Percentiles rank a stretch among this genome's conserved stretches.
phyloP scores from a whole-genome alignment of 768 basidiomycete genomes.

The Trametes maxima region DNA sequence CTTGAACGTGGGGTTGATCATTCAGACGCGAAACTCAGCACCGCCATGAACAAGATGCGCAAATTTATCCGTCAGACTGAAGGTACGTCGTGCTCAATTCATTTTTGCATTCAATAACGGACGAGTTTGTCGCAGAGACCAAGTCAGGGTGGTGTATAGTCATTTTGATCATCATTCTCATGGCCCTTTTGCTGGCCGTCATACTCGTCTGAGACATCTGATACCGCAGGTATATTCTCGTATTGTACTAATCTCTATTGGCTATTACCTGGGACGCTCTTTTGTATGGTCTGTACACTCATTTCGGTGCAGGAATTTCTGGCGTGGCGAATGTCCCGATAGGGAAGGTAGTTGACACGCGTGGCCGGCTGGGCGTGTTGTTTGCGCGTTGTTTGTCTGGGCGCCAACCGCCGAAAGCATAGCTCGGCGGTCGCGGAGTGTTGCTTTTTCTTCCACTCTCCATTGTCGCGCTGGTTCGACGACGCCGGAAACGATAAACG shows the following conservation, averaged over 20 bases:
- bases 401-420: constrained; percentile 12
- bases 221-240: neutral
- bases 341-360: neutral
- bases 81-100: constrained; percentile 41
- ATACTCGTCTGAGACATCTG: constrained; percentile 60
- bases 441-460: constrained; percentile 13
- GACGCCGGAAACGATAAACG: constrained; percentile 9
- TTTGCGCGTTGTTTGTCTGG: constrained; percentile 28
- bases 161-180: constrained; percentile 78
- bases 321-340: neutral
- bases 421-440: constrained; percentile 1
- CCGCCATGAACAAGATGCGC: constrained; percentile 74
- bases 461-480: constrained; percentile 23
- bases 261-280: constrained; percentile 6
- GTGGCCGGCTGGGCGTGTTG: constrained; percentile 20
- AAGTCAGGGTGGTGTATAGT: constrained; percentile 91
- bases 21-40: constrained; percentile 63
- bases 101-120: neutral
- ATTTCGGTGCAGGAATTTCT: neutral
- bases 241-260: constrained; percentile 11
- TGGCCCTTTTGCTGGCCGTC: constrained; percentile 75
- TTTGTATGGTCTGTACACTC: constrained; percentile 8
- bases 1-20: constrained; percentile 80
- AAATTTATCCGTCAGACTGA: constrained; percentile 87
- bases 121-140: constrained; percentile 75